Evolutionary conservation across 371 early-diverging fungal species (phyloP).

Genomic region (Mortierella sp.): DNA sequence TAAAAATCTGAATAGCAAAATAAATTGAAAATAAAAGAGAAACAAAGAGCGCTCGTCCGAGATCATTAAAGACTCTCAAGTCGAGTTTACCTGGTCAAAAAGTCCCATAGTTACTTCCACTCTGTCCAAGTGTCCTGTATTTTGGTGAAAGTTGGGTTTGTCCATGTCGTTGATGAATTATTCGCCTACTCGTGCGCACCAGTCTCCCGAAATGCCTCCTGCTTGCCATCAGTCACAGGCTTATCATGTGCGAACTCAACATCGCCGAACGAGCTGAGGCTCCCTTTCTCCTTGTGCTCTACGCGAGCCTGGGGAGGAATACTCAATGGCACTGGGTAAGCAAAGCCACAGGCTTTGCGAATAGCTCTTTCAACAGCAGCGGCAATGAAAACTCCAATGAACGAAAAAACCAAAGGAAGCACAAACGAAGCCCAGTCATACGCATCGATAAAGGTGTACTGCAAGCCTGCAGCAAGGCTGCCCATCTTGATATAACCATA

Average conservation of each 20-base stretch:
- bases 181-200: constrained; percentile 20
- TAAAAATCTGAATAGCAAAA: constrained; percentile 1
- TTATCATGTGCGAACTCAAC: constrained; percentile 23
- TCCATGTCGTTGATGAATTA: constrained; percentile 5
- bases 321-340: constrained; percentile 47
- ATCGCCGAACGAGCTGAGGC: constrained; percentile 20
- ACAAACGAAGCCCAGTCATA: constrained; percentile 64
- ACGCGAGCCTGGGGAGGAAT: constrained; percentile 25
- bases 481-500: constrained; percentile 59
- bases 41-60: neutral
- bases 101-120: constrained; percentile 20
- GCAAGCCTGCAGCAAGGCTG: constrained; percentile 55
- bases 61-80: constrained; percentile 12
- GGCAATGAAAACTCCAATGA: constrained; percentile 57
- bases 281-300: constrained; percentile 6
- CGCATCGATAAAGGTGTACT: constrained; percentile 52
- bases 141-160: neutral
- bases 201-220: constrained; percentile 15
- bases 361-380: constrained; percentile 49
- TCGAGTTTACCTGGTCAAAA: constrained; percentile 32
- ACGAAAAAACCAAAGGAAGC: constrained; percentile 57
- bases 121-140: neutral
- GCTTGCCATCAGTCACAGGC: constrained; percentile 10
- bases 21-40: constrained; percentile 7
- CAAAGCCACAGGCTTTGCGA: constrained; percentile 50